phyloP scores from a whole-genome alignment of 768 basidiomycete genomes.

The Cystofilobasidium ferigula region DNA sequence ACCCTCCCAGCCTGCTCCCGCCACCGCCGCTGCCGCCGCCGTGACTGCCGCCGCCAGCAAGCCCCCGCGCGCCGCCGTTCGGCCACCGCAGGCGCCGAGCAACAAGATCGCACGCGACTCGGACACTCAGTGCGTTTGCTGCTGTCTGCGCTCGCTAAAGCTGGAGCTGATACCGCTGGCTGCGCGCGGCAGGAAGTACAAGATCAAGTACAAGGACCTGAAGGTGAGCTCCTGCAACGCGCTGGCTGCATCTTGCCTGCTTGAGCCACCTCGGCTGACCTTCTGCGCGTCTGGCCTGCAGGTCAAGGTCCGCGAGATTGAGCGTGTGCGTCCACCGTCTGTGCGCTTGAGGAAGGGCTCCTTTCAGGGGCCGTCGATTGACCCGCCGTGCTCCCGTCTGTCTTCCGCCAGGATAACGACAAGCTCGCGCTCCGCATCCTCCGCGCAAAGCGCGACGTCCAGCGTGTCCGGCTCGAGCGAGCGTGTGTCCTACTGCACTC shows the following conservation, averaged over 20 bases:
- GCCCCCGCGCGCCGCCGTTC: not conserved
- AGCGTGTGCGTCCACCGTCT: constrained; percentile 57
- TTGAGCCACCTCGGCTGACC: not conserved
- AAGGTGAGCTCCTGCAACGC: constrained; percentile 38
- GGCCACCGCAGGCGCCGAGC: not conserved
- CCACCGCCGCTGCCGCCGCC: too few relatives aligned
- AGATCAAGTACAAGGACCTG: constrained; percentile 75
- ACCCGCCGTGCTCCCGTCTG: not conserved
- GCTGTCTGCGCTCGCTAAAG: not conserved
- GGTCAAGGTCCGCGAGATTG: constrained; percentile 76
- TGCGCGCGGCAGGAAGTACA: constrained; percentile 49
- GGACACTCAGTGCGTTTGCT: not conserved
- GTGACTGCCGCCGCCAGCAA: not conserved
- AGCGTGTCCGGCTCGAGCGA: constrained; percentile 75
- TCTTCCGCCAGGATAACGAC: constrained; percentile 61
- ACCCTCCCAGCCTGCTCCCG: too few relatives aligned
- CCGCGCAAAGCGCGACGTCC: constrained; percentile 67
- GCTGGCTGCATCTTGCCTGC: not conserved
- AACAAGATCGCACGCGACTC: constrained; percentile 3
- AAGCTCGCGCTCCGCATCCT: constrained; percentile 71
- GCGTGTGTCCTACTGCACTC: constrained; percentile 67
- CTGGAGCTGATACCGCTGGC: not conserved
- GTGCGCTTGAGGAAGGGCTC: too few relatives aligned
- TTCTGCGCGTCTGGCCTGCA: not conserved
- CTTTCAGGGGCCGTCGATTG: not conserved